phyloP scores from a whole-genome alignment of 768 basidiomycete species.

The Crepidotus variabilis region DNA sequence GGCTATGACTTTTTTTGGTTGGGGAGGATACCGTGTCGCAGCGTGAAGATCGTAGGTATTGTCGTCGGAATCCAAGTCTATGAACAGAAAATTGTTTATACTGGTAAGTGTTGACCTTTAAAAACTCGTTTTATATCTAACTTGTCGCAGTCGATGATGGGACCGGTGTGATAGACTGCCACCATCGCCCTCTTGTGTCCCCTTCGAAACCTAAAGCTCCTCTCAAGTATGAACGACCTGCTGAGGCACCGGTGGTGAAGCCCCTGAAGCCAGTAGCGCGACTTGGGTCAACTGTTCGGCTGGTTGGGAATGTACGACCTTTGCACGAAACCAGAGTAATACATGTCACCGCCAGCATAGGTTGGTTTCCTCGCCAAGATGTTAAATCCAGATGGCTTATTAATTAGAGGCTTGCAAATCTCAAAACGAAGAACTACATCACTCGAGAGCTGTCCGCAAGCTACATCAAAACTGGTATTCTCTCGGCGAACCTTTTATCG shows the following conservation, averaged over 20 bases:
- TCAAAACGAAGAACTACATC: conserved; percentile 55
- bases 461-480: conserved; percentile 55
- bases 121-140: neutral
- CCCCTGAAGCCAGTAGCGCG: conserved; percentile 34
- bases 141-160: conserved; percentile 66
- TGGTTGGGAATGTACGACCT: conserved; percentile 41
- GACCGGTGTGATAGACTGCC: conserved; percentile 68
- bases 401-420: conserved; percentile 41
- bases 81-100: conserved; percentile 59
- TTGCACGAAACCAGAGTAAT: conserved; percentile 43
- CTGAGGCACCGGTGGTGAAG: conserved; percentile 8
- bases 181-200: conserved; percentile 33
- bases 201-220: conserved; percentile 9
- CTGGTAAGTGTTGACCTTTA: conserved; percentile 33
- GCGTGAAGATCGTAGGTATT: conserved; percentile 56
- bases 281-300: conserved; percentile 43
- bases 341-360: conserved; percentile 39
- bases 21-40: conserved; percentile 67
- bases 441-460: conserved; percentile 47
- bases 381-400: conserved; percentile 1
- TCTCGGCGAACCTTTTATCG: conserved; percentile 43
- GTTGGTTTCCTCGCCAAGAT: conserved; percentile 29
- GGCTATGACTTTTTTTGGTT: conserved; percentile 68
- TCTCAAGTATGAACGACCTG: conserved; percentile 9
- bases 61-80: conserved; percentile 59